Evolutionary conservation across 306 rosid species (phyloP).

Genomic region (Senna siamea): DNA sequence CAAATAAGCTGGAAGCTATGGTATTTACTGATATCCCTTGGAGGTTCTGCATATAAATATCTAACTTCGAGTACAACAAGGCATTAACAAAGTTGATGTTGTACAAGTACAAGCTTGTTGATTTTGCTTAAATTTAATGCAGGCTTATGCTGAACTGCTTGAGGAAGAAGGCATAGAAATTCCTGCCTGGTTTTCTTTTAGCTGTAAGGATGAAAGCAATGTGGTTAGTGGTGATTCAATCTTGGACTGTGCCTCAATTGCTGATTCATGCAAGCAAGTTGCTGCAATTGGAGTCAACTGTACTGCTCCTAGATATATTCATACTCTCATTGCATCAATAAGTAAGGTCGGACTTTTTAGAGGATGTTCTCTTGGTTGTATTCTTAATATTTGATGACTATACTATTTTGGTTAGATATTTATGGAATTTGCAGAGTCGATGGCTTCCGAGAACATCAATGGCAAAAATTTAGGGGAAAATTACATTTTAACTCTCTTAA

Average conservation of each 20-base stretch:
- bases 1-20: slow-evolving; percentile 64
- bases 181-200: slow-evolving; percentile 91
- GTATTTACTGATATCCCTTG: too few relatives aligned
- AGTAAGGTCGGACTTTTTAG: slow-evolving; percentile 50
- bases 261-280: slow-evolving; percentile 68
- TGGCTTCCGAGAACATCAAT: too few relatives aligned
- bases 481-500: too few relatives aligned
- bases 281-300: slow-evolving; percentile 87
- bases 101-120: too few relatives aligned
- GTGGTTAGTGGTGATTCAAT: slow-evolving; percentile 81
- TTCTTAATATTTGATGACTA: not conserved
- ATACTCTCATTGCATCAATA: slow-evolving; percentile 62
- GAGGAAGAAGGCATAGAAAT: slow-evolving; percentile 74
- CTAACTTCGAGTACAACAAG: too few relatives aligned
- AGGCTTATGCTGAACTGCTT: slow-evolving; percentile 83
- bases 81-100: too few relatives aligned
- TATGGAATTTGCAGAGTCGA: too few relatives aligned
- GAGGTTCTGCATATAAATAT: too few relatives aligned
- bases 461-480: too few relatives aligned
- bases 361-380: not conserved
- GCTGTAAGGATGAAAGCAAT: slow-evolving; percentile 71
- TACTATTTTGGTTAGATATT: too few relatives aligned
- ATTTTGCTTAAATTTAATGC: too few relatives aligned
- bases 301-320: slow-evolving; percentile 84
- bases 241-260: slow-evolving; percentile 69